Conservation (phyloP, 495 filamentous ascomycete species). For the Clavariopsis aquatica region DNA sequence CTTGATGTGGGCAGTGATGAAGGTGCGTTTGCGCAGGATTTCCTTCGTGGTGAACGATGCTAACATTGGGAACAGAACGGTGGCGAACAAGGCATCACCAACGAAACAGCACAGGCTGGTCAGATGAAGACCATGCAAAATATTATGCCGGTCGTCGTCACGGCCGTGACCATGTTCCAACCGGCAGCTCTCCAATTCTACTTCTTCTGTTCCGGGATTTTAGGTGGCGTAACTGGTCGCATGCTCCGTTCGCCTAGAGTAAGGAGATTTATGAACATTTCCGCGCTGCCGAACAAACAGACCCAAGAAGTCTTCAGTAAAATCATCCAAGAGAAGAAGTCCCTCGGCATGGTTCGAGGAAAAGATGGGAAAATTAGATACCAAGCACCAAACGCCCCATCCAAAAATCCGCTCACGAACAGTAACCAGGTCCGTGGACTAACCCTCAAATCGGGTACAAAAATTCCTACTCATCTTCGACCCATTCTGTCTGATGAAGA, state of each 20-base stretch:
- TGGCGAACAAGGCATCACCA: conserved; percentile 50
- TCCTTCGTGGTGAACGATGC: conserved; percentile 29
- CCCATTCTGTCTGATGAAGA: background rate
- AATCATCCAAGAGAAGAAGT: conserved; percentile 10
- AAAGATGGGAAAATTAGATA: conserved; percentile 9
- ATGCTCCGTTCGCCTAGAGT: conserved; percentile 54
- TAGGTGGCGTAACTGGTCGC: conserved; percentile 60
- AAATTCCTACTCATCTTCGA: background rate
- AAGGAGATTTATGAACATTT: conserved; percentile 55
- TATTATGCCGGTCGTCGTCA: conserved; percentile 61
- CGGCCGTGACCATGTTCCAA: conserved; percentile 62
- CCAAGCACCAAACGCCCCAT: background rate
- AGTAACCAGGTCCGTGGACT: conserved; percentile 41
- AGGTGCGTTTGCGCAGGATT: conserved; percentile 51
- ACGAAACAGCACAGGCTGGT: conserved; percentile 23
- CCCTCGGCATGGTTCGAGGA: background rate
- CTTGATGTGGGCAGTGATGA: conserved; percentile 56
- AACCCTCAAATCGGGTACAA: conserved; percentile 54
- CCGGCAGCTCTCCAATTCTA: conserved; percentile 72
- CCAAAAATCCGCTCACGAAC: background rate
- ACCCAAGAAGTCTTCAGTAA: conserved; percentile 2
- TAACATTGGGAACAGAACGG: conserved; percentile 51
- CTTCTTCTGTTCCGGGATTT: conserved; percentile 60
- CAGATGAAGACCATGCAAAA: conserved; percentile 56
- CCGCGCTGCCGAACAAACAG: conserved; percentile 46